These are phyloP conservation scores for Oryza australiensis DNA, from an alignment of 176 grass and related monocot species.

Conservation along the genomic window DNA sequence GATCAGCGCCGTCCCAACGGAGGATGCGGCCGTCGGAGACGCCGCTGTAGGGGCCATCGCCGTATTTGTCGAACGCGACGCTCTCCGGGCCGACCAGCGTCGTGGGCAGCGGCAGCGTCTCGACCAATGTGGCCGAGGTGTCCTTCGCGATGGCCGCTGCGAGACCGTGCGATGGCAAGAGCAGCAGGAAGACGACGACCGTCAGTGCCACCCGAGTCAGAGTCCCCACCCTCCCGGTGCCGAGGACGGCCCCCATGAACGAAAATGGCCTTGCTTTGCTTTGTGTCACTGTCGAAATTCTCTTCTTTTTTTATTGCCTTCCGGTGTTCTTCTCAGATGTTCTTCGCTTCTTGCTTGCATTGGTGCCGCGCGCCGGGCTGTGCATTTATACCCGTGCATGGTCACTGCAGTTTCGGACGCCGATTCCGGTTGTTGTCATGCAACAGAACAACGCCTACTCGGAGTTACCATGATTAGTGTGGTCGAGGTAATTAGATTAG, in stretches of 20 bases:
- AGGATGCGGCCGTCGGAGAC: not conserved
- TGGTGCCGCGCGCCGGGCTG: too few species aligned
- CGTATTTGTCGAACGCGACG: not conserved
- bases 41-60: not conserved
- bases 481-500: too few species aligned
- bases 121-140: not conserved
- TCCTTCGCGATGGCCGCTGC: not conserved
- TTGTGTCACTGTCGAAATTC: not conserved
- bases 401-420: too few species aligned
- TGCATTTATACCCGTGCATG: too few species aligned
- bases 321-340: too few species aligned
- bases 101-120: not conserved
- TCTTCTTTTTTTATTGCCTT: too few species aligned
- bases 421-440: too few species aligned
- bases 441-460: too few species aligned
- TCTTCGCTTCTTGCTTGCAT: too few species aligned
- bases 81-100: not conserved
- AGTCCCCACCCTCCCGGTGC: not conserved
- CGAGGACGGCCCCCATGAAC: not conserved
- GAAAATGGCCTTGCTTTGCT: not conserved
- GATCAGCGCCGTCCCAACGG: not conserved
- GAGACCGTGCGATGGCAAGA: not conserved
- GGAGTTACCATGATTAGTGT: too few species aligned
- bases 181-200: not conserved
- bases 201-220: not conserved